Evolutionary conservation across 2,329 filamentous ascomycete species (phyloP).

Genomic region (Helminthosporium solani): DNA sequence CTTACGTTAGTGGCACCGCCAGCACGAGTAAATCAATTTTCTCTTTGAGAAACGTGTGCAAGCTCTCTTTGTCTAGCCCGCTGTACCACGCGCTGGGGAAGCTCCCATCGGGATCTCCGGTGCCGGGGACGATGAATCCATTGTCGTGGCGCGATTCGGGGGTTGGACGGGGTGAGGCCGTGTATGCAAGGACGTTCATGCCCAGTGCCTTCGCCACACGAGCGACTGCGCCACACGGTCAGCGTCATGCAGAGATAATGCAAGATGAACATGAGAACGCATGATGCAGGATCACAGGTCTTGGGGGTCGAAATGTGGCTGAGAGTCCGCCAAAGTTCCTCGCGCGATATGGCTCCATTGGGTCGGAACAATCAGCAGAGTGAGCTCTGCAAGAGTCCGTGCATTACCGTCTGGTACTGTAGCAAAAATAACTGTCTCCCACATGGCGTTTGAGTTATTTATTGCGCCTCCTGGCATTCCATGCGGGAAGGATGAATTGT

Average conservation of each 20-base stretch:
- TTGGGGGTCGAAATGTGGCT: too few relatives aligned
- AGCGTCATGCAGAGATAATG: conserved; percentile 7
- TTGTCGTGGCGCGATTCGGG: conserved; percentile 63
- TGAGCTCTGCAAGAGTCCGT: neutral
- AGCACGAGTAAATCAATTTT: conserved; percentile 60
- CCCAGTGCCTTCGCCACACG: conserved; percentile 64
- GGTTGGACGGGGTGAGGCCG: conserved; percentile 66
- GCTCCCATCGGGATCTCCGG: conserved; percentile 59
- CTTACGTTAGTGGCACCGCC: conserved; percentile 57
- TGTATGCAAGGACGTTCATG: conserved; percentile 74
- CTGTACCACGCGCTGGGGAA: conserved; percentile 60
- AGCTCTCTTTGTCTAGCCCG: conserved; percentile 52
- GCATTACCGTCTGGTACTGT: neutral
- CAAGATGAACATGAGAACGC: neutral
- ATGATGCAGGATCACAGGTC: too few relatives aligned
- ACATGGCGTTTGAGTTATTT: too few relatives aligned
- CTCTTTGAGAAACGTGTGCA: conserved; percentile 57
- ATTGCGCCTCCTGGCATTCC: too few relatives aligned
- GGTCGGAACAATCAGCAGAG: too few relatives aligned
- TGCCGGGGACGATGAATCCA: conserved; percentile 68
- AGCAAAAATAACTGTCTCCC: neutral
- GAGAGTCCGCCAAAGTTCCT: too few relatives aligned
- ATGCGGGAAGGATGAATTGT: too few relatives aligned
- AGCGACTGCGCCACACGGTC: conserved; percentile 44
- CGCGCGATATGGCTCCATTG: too few relatives aligned